phyloP scores from a whole-genome alignment of 768 basidiomycete genomes.

The Lactifluus piperatus region DNA sequence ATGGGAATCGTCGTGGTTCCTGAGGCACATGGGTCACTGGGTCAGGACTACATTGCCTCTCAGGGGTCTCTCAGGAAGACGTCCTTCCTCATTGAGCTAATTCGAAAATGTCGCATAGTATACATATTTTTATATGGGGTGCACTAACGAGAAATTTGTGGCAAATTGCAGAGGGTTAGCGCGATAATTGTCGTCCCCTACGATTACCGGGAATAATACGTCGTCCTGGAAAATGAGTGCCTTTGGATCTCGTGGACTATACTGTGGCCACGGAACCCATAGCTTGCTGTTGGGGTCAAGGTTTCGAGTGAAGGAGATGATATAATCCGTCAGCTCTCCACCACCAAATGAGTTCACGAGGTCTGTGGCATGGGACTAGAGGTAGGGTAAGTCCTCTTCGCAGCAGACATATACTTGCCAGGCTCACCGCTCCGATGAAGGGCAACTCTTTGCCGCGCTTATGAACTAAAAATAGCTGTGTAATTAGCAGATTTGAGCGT shows the following conservation, averaged over 20 bases:
- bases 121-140: slow-evolving; percentile 3
- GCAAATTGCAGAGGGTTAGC: neutral
- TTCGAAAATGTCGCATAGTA: neutral
- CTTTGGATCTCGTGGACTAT: neutral
- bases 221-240: slow-evolving; percentile 9
- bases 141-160: slow-evolving; percentile 7
- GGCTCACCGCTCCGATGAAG: slow-evolving; percentile 12
- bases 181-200: slow-evolving; percentile 6
- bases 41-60: no score
- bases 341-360: slow-evolving; percentile 2
- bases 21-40: no score
- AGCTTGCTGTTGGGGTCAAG: slow-evolving; percentile 4
- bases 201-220: neutral
- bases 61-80: no score
- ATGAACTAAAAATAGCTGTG: neutral
- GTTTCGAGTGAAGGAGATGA: slow-evolving; percentile 9
- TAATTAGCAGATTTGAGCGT: neutral
- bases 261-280: slow-evolving; percentile 1
- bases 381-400: neutral
- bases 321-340: neutral
- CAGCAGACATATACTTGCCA: no score
- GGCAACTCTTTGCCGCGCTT: slow-evolving; percentile 1
- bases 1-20: no score
- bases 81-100: no score
- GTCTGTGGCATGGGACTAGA: slow-evolving; percentile 7